Evolutionary conservation across 345 rosid species (phyloP).

Genomic region (Gossypium longicalyx): DNA sequence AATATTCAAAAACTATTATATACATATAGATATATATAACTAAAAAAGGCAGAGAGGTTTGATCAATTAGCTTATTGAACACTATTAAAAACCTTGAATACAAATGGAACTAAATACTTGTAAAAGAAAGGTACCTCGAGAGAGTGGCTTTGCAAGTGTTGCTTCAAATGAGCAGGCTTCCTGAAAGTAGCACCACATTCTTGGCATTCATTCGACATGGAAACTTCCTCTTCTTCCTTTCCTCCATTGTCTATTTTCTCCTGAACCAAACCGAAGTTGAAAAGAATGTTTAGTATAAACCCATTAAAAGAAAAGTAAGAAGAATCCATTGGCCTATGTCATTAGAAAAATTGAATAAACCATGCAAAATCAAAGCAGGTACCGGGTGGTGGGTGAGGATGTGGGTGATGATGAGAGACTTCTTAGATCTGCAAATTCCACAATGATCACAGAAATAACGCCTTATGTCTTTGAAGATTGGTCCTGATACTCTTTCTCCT

Average conservation of each 20-base stretch:
- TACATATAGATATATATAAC: not conserved
- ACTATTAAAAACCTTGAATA: not conserved
- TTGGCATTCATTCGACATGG: conserved; percentile 36
- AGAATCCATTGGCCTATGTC: not conserved
- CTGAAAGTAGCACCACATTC: conserved; percentile 70
- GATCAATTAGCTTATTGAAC: not conserved
- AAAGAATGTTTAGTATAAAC: not conserved
- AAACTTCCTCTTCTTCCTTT: conserved; percentile 22
- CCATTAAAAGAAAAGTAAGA: not conserved
- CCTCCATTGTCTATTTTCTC: conserved; percentile 42
- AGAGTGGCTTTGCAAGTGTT: conserved; percentile 80
- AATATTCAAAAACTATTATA: not conserved
- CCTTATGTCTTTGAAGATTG: conserved; percentile 48
- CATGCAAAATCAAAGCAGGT: not conserved
- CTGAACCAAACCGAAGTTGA: conserved; percentile 24
- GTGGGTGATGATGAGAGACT: conserved; percentile 61
- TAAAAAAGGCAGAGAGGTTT: not conserved
- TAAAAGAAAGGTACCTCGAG: conserved; percentile 48
- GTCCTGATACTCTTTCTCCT: conserved; percentile 22
- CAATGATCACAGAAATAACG: conserved; percentile 75
- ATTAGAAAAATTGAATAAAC: not conserved
- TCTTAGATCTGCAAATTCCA: conserved; percentile 85
- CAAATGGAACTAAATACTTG: not conserved
- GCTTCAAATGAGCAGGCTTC: conserved; percentile 78
- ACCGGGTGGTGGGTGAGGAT: conserved; percentile 56